Conservation (phyloP, 306 rosid species). For the Prinsepia uniflora region DNA sequence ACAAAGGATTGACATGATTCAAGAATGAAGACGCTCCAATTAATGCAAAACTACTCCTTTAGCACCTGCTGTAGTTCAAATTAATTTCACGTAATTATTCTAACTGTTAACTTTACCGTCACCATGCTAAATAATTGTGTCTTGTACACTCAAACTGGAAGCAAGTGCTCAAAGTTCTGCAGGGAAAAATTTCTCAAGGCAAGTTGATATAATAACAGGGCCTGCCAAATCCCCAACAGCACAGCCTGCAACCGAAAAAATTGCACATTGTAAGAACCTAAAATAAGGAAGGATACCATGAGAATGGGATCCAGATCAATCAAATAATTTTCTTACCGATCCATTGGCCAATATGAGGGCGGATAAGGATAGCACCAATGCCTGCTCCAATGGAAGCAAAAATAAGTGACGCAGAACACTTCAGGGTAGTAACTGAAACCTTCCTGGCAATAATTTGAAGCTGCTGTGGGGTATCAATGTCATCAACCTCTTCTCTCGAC, state of each 20-base stretch:
- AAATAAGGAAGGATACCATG: too few relatives aligned
- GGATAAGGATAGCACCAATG: conserved; percentile 59
- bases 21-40: conserved; percentile 8
- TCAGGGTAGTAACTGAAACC: conserved; percentile 45
- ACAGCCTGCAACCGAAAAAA: conserved; percentile 54
- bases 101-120: conserved; percentile 1
- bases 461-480: conserved; percentile 31
- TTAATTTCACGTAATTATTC: conserved; percentile 1
- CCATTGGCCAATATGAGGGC: conserved; percentile 77
- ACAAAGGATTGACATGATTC: neutral
- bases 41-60: conserved; percentile 1
- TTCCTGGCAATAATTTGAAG: conserved; percentile 37
- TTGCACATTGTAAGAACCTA: too few relatives aligned
- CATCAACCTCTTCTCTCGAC: conserved; percentile 35
- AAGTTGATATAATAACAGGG: conserved; percentile 51
- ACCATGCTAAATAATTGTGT: conserved; percentile 14
- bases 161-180: conserved; percentile 35
- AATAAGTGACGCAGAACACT: conserved; percentile 60
- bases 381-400: conserved; percentile 85
- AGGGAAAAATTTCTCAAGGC: conserved; percentile 33
- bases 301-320: neutral
- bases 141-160: conserved; percentile 20
- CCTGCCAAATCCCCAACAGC: conserved; percentile 73
- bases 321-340: conserved; percentile 49
- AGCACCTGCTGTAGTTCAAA: conserved; percentile 3